Base-by-base conservation (phyloP, 2,329 filamentous ascomycete genomes). In the Eutypella sp. region DNA sequence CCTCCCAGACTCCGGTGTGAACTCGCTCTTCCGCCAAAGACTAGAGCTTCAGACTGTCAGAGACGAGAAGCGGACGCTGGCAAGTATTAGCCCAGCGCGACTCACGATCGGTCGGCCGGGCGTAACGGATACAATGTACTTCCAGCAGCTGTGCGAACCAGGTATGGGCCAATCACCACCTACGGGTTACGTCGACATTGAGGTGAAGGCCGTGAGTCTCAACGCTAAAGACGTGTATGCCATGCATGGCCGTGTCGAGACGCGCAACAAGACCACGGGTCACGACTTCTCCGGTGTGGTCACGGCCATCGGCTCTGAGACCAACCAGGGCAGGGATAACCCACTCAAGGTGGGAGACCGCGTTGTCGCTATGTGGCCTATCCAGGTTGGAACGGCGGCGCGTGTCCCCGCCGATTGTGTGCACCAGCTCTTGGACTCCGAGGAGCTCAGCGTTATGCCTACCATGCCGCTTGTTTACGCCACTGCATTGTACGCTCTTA, bases 401-500 rank as follows among this genome's bases (percentile, higher is more conserved):
- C 48, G 48, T 1, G 50, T 64, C 2, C 59, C 63, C 0, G 42
- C 49, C 15, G 57, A 55, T 56, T 43, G 57, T 13, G 55, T 46
- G 16, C 46, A 51, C 3, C 57, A 57, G 44, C 31, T 65, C 5
- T 40, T 47, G 3, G 45, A 42, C 1, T 7, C 10, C 2, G 48
- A 64, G 24, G 42, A 57, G 1, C 54, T 55, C 19, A 42, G 40
- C 2, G 36, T 46, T 3, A 46, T 61, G 43, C 33, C 48, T 0
- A 53, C 52, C 1, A 6, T 64, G 3, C 54, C 55, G 2, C 18
- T 55, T 1, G 55, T 53, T 3, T 66, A 55, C 42, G 40, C 41
- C 3, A 65, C 65, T 0, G 64, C 60, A 2, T 20, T 64, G 0
- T 60, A 65, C 42, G 61, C 55, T 1, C 45, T 69, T 1, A n/a